These are phyloP conservation scores for Buxus sempervirens DNA, from an alignment of 164 flowering plant genomes.

Conservation along the genomic window DNA sequence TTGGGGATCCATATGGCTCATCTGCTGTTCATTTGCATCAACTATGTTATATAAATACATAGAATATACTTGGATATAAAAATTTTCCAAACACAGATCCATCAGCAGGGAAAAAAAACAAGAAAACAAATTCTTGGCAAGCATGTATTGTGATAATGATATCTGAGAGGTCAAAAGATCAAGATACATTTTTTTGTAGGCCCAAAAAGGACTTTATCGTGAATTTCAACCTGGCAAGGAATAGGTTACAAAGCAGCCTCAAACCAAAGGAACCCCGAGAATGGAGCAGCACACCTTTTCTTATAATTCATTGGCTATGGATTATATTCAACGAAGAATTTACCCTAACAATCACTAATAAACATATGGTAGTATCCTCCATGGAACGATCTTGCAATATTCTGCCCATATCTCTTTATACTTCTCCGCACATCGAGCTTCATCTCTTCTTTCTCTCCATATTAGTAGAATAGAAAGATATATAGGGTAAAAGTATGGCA, in stretches of 20 bases:
- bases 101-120: no score
- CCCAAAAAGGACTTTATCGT: not conserved
- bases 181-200: not conserved
- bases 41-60: not conserved
- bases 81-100: not conserved
- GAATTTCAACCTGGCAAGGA: no score
- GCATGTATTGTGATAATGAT: not conserved
- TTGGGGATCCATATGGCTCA: not conserved
- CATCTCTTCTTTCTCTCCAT: constrained; percentile 97
- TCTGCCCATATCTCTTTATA: constrained; percentile 85
- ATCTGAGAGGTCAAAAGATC: no score
- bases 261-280: no score
- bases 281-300: not conserved
- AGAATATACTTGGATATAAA: not conserved
- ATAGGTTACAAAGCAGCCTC: no score
- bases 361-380: constrained; percentile 86
- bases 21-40: not conserved
- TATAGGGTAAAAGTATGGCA: constrained; percentile 88
- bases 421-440: constrained; percentile 87
- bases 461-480: constrained; percentile 87
- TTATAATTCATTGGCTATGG: not conserved
- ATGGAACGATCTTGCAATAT: constrained; percentile 76
- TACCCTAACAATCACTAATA: constrained; percentile 33
- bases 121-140: not conserved
- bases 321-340: not conserved